A percentile compares a stretch with the other conserved stretches of the same genome.
These are phyloP conservation scores for Phoma herbarum DNA, from an alignment of 2,329 filamentous ascomycete species.

Conservation along the genomic window DNA sequence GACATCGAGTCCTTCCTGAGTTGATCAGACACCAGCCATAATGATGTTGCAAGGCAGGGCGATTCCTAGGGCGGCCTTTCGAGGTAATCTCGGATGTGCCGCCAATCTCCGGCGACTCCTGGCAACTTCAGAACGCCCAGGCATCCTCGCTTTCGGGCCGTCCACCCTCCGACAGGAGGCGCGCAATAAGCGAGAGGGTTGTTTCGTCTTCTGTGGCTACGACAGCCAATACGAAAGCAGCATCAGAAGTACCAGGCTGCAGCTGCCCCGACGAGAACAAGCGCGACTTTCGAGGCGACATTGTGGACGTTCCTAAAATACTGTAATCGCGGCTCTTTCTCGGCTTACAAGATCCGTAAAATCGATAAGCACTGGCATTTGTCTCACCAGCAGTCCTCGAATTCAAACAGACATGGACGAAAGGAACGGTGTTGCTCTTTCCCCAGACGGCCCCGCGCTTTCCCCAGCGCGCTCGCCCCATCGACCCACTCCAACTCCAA, in stretches of 20 bases:
- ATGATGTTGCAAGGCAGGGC: background rate
- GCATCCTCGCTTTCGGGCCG: background rate
- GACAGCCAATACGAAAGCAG: background rate
- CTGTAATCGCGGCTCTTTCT: background rate
- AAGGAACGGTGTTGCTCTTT: background rate
- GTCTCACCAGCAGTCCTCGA: background rate
- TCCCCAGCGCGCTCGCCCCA: background rate
- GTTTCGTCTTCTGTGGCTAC: background rate
- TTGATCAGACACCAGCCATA: background rate
- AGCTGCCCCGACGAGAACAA: too few relatives aligned
- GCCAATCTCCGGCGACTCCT: background rate
- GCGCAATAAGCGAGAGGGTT: background rate
- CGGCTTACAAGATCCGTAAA: background rate
- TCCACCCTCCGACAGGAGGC: background rate
- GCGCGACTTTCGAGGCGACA: background rate
- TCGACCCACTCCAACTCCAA: background rate
- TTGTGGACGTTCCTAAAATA: background rate
- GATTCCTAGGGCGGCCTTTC: background rate
- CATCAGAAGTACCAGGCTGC: background rate
- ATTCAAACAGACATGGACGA: background rate
- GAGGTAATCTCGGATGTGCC: background rate
- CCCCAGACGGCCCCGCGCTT: conserved; percentile 3
- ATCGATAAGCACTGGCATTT: too few relatives aligned
- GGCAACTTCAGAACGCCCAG: background rate
- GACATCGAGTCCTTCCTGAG: background rate